Evolutionary conservation across 192 early-diverging fungal species (phyloP), one percentile per base, ranked within the genome.

Genomic region (Funneliformis mosseae): DNA sequence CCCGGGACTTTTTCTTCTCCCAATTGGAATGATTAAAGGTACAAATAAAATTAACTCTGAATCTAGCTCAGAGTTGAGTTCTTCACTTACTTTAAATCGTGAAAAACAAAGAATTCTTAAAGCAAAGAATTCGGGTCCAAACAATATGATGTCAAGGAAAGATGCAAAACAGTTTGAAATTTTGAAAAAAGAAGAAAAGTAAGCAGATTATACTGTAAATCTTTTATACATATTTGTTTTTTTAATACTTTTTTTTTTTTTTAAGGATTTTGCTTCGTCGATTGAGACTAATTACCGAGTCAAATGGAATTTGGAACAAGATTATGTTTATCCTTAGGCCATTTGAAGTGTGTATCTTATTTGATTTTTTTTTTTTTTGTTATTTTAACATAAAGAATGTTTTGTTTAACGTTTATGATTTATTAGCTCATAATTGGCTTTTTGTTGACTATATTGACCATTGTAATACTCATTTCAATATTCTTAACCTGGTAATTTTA

Each of bases 401-500:
- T 10, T 42, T 23, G 5, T 39, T 39, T 41, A 70, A 8, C 6
- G 10, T 33, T 70, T 21, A 2, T 27, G 27, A 10, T n/a, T 23
- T 70, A 11, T 21, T n/a, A 70, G 68, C 23, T 70, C n/a, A 42
- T 70, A 42, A 41, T 33, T 21, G 68, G 68, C 28, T 8, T 43
- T 42, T 2, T 70, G 21, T 70, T 46, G n/a, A 45, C 45, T 16
- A 33, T 59, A 18, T 70, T 70, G 7, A 16, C 50, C 11, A 8
- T 25, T 46, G 43, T 71, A 25, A 25, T 55, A 63, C 48, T 81
- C 14, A 28, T 41, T 23, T 48, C 41, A 38, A 39, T 74, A 74
- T 55, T 72, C 78, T 72, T 78, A n/a, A 42, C 61, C 18, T 64
- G 74, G 39, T 68, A 69, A 42, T 27, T 81, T 72, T 28, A 74